Base-by-base conservation (phyloP, 2,329 filamentous ascomycete species). In the Plectosphaerella sp. region DNA sequence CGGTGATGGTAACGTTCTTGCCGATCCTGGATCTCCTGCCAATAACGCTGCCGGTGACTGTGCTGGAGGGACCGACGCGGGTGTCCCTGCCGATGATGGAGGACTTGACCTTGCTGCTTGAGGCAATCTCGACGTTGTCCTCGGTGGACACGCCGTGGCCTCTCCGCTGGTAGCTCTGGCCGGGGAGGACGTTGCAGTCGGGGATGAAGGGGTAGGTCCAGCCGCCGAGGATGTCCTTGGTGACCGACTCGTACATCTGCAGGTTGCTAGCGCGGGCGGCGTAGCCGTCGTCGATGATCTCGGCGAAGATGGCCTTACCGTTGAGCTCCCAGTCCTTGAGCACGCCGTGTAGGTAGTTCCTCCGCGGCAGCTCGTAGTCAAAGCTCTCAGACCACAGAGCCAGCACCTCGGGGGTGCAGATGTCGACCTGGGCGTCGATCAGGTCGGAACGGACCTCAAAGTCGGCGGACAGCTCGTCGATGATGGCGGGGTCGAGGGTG, bases 311-410 rank as follows among this genome's bases (percentile, higher is more conserved):
- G n/a, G 91, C 91, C 74, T 97, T 96, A 54, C 92, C 92, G 67
- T 97, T 97, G 52, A 97, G 77, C 66, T 99, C 94, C 74, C 91
- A 96, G 67, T 99, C 94, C 72, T 97, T 97, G 50, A 99, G 74
- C 1, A 97, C 91, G 54, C 92, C 92, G 65, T 92, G 89, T 36
- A 99, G 72, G 62, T 96, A 97, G 62, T 96, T 91, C 62, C 87
- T 87, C 51, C 92, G 83, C 1, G 93, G 91, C 8, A 91, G 80
- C 67, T 97, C 91, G 68, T 96, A 97, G 68, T 99, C 93, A 62
- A 97, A 99, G 65, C 92, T 96, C 71, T 99, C 94, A 9, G 91
- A 94, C 90, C 94, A 99, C 52, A 97, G 74, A 8, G 92, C 92
- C 43, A 97, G 80, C 9, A 97, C 92, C 64, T 97, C 94, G 0